Evolutionary conservation across 164 flowering plant species (phyloP).

Genomic region (Aristolochia contorta): DNA sequence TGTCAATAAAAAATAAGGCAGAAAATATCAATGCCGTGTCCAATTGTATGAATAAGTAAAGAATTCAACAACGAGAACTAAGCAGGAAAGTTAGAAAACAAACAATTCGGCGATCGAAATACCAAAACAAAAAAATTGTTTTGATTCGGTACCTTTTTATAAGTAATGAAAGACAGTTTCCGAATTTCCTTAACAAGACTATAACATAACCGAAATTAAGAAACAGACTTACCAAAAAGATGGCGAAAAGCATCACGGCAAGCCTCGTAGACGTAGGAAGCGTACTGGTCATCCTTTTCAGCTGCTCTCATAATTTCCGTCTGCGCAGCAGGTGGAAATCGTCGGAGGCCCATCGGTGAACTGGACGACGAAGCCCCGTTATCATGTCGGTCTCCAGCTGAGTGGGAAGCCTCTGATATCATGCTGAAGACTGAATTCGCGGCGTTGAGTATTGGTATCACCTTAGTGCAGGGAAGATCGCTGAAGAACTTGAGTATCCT

Average conservation of each 20-base stretch:
- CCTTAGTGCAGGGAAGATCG: no score
- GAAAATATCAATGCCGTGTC: no score
- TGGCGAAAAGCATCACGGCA: slow-evolving; percentile 96
- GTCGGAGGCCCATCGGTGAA: slow-evolving; percentile 21
- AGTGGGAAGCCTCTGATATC: slow-evolving; percentile 1
- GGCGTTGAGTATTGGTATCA: no score
- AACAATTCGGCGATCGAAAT: no score
- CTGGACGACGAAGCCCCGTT: slow-evolving; percentile 1
- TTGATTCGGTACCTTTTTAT: neutral
- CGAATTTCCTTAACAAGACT: neutral
- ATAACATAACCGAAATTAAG: neutral
- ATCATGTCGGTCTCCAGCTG: slow-evolving; percentile 6
- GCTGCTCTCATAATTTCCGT: slow-evolving; percentile 99
- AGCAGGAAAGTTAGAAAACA: no score
- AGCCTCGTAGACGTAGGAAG: slow-evolving; percentile 82
- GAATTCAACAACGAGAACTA: no score
- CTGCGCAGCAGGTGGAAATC: slow-evolving; percentile 88
- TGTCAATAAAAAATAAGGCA: no score
- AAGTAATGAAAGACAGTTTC: neutral
- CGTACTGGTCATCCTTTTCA: slow-evolving; percentile 96
- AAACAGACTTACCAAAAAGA: slow-evolving; percentile 51
- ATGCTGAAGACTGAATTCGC: neutral
- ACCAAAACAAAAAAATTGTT: no score
- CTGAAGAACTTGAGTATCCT: no score
- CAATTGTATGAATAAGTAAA: no score